Percentiles rank a stretch among this genome's conserved stretches.
These are phyloP conservation scores for Xylariaceae sp. DNA, from an alignment of 2,329 filamentous ascomycete species.

Conservation along the genomic window DNA sequence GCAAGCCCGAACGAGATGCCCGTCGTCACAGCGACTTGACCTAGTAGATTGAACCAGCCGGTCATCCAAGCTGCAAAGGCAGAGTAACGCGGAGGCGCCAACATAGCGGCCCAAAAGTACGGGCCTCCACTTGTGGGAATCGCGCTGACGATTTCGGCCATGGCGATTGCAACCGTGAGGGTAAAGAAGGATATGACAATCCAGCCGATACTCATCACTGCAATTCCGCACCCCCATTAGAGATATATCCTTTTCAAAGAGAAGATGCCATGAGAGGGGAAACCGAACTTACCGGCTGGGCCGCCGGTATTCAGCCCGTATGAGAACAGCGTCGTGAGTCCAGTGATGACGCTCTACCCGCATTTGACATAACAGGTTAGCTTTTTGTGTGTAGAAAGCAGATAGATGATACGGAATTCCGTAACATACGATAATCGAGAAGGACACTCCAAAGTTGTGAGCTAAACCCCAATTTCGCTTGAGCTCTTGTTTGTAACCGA, in stretches of 20 bases:
- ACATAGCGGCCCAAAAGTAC: conserved; percentile 73
- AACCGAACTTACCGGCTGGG: conserved; percentile 39
- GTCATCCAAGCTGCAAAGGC: conserved; percentile 70
- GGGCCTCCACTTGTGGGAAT: conserved; percentile 70
- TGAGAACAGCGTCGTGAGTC: conserved; percentile 59
- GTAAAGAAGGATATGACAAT: conserved; percentile 66
- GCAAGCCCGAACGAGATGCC: conserved; percentile 72
- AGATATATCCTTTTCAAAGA: neutral
- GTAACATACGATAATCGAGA: conserved; percentile 59
- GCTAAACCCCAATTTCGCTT: conserved; percentile 59
- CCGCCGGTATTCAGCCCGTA: conserved; percentile 60
- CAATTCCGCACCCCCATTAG: neutral
- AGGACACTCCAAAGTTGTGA: conserved; percentile 65
- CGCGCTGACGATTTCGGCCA: conserved; percentile 71
- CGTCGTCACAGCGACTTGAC: conserved; percentile 69
- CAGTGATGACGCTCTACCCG: conserved; percentile 59
- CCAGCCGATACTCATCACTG: conserved; percentile 52
- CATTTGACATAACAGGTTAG: neutral
- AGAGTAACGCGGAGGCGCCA: conserved; percentile 65
- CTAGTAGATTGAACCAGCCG: conserved; percentile 72
- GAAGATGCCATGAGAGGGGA: neutral
- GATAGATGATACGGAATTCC: neutral
- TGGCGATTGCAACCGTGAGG: conserved; percentile 63
- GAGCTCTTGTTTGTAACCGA: conserved; percentile 64
- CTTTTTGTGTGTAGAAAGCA: neutral